Conservation (phyloP, 176 grass and related monocot genomes). For the Urochloa ruziziensis region DNA sequence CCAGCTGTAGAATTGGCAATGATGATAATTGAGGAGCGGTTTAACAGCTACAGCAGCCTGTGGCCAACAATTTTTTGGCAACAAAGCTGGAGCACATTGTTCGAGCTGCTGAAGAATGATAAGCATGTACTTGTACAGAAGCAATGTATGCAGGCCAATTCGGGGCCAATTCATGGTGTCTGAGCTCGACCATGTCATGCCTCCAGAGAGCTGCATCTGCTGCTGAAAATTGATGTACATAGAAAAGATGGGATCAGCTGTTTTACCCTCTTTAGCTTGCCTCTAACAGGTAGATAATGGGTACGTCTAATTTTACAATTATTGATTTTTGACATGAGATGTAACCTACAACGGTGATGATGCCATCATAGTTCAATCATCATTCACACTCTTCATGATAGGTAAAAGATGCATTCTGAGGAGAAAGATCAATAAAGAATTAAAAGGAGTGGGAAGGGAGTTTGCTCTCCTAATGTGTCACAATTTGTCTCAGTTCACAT, state of each 20-base stretch:
- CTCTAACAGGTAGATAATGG: constrained; percentile 48
- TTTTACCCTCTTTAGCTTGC: constrained; percentile 45
- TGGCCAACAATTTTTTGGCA: constrained; percentile 27
- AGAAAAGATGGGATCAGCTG: constrained; percentile 37
- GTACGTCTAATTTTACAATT: constrained; percentile 28
- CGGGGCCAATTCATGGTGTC: neutral
- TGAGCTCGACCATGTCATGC: constrained; percentile 3
- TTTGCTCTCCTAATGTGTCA: neutral
- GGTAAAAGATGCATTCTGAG: neutral
- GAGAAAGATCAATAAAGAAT: neutral
- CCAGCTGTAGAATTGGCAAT: constrained; percentile 38
- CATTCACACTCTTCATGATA: constrained; percentile 11
- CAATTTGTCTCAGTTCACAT: neutral
- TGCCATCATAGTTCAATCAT: constrained; percentile 8
- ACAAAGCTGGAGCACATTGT: constrained; percentile 2
- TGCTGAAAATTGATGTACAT: constrained; percentile 59
- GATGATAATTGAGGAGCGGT: neutral
- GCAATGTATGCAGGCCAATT: constrained; percentile 6
- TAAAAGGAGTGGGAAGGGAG: neutral
- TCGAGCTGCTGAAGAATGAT: constrained; percentile 18
- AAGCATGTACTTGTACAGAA: constrained; percentile 14
- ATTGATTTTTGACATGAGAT: constrained; percentile 31
- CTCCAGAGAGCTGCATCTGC: constrained; percentile 24
- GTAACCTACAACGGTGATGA: constrained; percentile 5
- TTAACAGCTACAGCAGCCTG: constrained; percentile 26